phyloP scores from a whole-genome alignment of 176 grass and related monocot genomes.

The Ampelocalamus luodianensis region DNA sequence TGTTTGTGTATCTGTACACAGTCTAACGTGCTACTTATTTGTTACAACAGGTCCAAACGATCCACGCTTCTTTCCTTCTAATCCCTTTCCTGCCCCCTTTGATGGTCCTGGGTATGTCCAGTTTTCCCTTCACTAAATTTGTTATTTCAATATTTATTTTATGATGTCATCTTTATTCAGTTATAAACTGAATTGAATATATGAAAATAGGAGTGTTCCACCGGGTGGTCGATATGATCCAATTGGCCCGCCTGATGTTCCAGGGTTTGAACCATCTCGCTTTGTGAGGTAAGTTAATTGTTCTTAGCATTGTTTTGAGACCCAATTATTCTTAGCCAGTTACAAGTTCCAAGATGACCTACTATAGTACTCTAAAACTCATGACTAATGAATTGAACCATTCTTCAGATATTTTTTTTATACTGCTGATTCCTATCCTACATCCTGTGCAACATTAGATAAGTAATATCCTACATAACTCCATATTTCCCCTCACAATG shows the following conservation, averaged over 20 bases:
- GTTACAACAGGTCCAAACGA: slow-evolving; percentile 67
- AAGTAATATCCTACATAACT: not conserved
- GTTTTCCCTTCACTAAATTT: slow-evolving; percentile 12
- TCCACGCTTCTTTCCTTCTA: slow-evolving; percentile 81
- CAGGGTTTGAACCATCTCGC: slow-evolving; percentile 85
- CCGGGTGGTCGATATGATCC: slow-evolving; percentile 76
- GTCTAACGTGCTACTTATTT: slow-evolving; percentile 14
- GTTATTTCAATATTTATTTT: not conserved
- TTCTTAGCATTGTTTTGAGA: slow-evolving; percentile 16
- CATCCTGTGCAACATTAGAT: not conserved
- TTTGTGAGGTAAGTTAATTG: slow-evolving; percentile 70
- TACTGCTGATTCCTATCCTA: not conserved
- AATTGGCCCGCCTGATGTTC: slow-evolving; percentile 76
- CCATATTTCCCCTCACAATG: not conserved
- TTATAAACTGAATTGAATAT: slow-evolving; percentile 32
- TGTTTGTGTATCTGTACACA: slow-evolving; percentile 25
- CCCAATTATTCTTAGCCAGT: slow-evolving; percentile 38
- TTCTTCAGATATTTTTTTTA: not conserved
- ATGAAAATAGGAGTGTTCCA: slow-evolving; percentile 63
- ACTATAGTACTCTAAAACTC: slow-evolving; percentile 34
- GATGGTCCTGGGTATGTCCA: slow-evolving; percentile 59
- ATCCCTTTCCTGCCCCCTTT: slow-evolving; percentile 44
- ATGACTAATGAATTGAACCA: slow-evolving; percentile 5
- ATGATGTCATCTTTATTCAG: not conserved
- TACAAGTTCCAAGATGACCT: slow-evolving; percentile 19